These are phyloP conservation scores for Xerocomus amazonicus DNA, from an alignment of 1,284 basidiomycete species.

Conservation along the genomic window DNA sequence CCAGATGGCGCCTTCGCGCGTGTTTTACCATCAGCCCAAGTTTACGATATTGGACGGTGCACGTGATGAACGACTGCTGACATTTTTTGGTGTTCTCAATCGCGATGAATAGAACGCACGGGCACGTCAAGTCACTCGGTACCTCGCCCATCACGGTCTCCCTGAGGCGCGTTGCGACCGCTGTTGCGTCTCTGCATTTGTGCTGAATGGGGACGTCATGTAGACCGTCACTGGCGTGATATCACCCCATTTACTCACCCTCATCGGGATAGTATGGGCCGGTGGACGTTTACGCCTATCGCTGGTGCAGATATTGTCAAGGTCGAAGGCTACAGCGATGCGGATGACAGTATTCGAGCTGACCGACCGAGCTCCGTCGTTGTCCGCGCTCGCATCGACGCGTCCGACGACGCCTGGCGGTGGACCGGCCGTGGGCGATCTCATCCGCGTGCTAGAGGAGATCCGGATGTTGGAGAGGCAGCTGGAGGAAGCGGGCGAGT, in stretches of 20 bases:
- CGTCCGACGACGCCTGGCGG: constrained; percentile 56
- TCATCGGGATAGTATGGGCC: constrained; percentile 65
- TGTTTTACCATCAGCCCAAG: constrained; percentile 81
- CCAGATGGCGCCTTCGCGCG: constrained; percentile 83
- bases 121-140: constrained; percentile 86
- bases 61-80: constrained; percentile 18
- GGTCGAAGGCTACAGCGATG: neutral
- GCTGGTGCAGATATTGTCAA: neutral
- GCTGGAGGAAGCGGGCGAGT: constrained; percentile 62
- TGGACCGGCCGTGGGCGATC: constrained; percentile 38
- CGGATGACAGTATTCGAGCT: neutral
- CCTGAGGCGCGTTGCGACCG: constrained; percentile 47
- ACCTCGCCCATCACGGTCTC: constrained; percentile 95
- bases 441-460: constrained; percentile 42
- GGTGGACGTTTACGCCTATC: constrained; percentile 61
- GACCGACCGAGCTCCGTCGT: neutral
- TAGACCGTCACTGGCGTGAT: constrained; percentile 73
- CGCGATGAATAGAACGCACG: constrained; percentile 70
- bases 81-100: too few relatives aligned
- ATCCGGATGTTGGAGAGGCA: constrained; percentile 64
- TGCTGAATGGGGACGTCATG: neutral
- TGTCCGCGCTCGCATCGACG: constrained; percentile 30
- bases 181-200: neutral
- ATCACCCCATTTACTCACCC: constrained; percentile 78
- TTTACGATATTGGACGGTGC: constrained; percentile 73